A percentile compares a stretch with the other conserved stretches of the same genome.
Conservation (phyloP, 2,329 filamentous ascomycete species). For the Botrytis fabae region DNA sequence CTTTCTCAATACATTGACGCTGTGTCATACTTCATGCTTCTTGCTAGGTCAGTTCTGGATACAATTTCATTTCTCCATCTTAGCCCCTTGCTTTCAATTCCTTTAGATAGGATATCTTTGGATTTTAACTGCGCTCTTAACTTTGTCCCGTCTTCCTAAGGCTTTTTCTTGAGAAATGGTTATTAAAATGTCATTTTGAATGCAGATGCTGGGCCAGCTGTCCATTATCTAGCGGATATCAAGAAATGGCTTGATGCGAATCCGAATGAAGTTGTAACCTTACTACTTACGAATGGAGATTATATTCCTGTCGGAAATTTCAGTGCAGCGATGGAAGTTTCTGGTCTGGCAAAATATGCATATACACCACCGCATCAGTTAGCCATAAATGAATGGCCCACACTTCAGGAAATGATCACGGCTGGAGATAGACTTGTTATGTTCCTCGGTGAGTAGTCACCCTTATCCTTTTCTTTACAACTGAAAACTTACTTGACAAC, state of each 20-base stretch:
- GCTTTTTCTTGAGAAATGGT: background rate
- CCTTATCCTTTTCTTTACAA: no score
- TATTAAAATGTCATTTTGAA: background rate
- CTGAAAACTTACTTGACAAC: background rate
- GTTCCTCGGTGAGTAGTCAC: constrained; percentile 59
- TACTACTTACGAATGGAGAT: constrained; percentile 66
- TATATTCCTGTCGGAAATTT: constrained; percentile 56
- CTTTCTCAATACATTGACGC: constrained; percentile 36
- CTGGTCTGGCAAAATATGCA: constrained; percentile 35
- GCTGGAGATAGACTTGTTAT: constrained; percentile 64
- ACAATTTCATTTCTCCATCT: background rate
- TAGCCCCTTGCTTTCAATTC: background rate
- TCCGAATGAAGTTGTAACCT: constrained; percentile 59
- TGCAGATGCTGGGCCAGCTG: constrained; percentile 55
- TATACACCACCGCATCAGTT: constrained; percentile 40
- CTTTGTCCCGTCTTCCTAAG: background rate
- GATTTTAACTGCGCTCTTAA: background rate
- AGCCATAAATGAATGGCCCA: constrained; percentile 63
- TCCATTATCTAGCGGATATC: constrained; percentile 55
- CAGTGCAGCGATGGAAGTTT: constrained; percentile 39
- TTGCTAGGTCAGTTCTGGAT: background rate
- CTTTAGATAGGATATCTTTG: background rate
- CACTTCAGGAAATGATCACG: constrained; percentile 64
- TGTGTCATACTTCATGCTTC: constrained; percentile 21
- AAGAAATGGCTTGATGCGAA: constrained; percentile 60